A percentile compares a stretch with the other conserved stretches of the same genome.
phyloP scores from a whole-genome alignment of 345 rosid genomes.

The Combretum micranthum region DNA sequence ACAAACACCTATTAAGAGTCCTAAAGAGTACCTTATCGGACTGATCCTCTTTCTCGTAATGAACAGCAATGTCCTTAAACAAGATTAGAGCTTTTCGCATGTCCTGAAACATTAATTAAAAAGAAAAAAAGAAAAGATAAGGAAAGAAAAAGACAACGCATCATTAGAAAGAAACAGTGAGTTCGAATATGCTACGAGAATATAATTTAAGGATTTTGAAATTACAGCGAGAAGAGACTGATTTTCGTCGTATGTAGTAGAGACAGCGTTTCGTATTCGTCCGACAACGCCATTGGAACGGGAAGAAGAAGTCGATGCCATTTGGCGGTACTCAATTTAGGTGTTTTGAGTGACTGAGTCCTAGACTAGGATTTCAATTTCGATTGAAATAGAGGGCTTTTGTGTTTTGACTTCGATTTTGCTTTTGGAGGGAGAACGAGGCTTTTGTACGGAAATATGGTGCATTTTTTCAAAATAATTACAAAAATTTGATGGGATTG shows the following conservation, averaged over 20 bases:
- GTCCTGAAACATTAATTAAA: conserved; percentile 36
- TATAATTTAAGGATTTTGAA: neutral
- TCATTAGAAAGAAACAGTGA: no score
- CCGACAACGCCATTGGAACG: conserved; percentile 33
- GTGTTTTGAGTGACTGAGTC: no score
- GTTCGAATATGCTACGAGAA: no score
- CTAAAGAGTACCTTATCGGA: conserved; percentile 45
- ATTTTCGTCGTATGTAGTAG: conserved; percentile 40
- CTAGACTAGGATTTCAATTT: neutral
- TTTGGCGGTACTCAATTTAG: no score
- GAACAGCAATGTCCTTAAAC: conserved; percentile 70
- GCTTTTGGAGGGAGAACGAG: no score
- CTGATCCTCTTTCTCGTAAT: conserved; percentile 62
- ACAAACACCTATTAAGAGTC: no score
- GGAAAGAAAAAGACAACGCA: neutral
- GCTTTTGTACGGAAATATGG: neutral
- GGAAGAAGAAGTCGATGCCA: conserved; percentile 42
- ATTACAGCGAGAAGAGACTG: conserved; percentile 45
- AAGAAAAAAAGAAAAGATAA: neutral
- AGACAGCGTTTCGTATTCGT: conserved; percentile 43
- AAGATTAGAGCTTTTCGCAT: conserved; percentile 48
- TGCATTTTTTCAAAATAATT: no score
- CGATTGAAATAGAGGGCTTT: neutral
- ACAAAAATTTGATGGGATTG: no score
- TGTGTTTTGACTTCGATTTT: no score